Base-by-base conservation (phyloP, 768 basidiomycete genomes). In the Plicaturopsis crispa region DNA sequence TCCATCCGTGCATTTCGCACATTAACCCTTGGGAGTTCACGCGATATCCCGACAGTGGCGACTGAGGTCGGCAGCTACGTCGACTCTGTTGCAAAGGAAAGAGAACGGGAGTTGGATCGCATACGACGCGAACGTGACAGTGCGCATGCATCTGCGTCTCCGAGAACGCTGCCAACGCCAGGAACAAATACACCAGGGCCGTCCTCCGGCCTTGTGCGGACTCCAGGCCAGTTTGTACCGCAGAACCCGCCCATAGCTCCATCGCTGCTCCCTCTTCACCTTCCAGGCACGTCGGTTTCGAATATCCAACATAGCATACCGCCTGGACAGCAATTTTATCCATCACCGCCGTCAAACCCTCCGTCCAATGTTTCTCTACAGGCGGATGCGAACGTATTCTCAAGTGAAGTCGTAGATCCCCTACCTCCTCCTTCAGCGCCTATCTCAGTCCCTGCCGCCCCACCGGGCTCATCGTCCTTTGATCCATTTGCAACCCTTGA, bases 81-180 rank as follows among this genome's bases (percentile, higher is more conserved):
- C 5, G 88, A 90, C 40, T 71, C 73, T 6, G 72, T 88, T 4
- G 79, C 78, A 3, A 75, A 74, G 45, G 88, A 90, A 48, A 67
- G 88, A 13, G 88, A 90, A 43, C 67, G 69, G 40, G 87, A 91
- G 54, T 67, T 84, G 5, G 85, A 88, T 47, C 67, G 84, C 19
- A 67, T 86, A 33, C 76, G 77, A 47, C 64, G 71, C 33, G 84
- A 83, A 54, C 63, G 80, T 14, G 80, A 85, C 49, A 66, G 59
- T 24, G 66, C 56, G 18, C 51, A 56, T 14, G 36, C 50, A 24
- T 58, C 57, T 5, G 40, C 50, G 30, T 60, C 61, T 35, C 52
- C 59, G 3, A 47, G 46, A 11, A 39, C 45, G 22, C 33, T 43
- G 35, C 28, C 45, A 3, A 59, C 55, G 12, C 59, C 55, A 7